Evolutionary conservation across 257 asterid genomes (phyloP).

Genomic region (Ophiorrhiza pumila): DNA sequence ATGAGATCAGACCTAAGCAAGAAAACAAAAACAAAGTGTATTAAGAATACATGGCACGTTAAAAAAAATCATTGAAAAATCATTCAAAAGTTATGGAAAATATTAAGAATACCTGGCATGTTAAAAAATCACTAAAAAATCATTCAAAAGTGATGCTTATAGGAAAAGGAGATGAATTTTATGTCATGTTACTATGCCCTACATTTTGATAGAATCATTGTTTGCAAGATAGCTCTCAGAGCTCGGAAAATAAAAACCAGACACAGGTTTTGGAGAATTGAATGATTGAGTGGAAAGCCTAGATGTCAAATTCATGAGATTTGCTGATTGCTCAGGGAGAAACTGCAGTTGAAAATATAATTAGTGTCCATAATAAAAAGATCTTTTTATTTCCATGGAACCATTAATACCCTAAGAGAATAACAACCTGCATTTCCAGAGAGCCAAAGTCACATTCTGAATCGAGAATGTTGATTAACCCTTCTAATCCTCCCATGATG

Average conservation of each 20-base stretch:
- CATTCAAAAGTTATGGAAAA: too few relatives aligned
- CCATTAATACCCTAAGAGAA: conserved; percentile 29
- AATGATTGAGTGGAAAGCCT: conserved; percentile 66
- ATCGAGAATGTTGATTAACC: conserved; percentile 92
- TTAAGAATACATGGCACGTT: conserved; percentile 1
- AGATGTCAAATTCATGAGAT: conserved; percentile 90
- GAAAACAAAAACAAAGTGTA: conserved; percentile 14
- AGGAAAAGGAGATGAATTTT: conserved; percentile 7
- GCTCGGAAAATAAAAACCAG: conserved; percentile 90
- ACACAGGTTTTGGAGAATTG: conserved; percentile 76
- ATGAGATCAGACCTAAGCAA: conserved; percentile 61
- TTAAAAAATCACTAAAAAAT: too few relatives aligned
- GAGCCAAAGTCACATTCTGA: conserved; percentile 99
- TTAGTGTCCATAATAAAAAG: conserved; percentile 26
- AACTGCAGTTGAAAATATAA: conserved; percentile 58
- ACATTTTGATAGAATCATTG: conserved; percentile 86
- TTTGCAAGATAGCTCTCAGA: conserved; percentile 92
- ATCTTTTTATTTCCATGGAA: conserved; percentile 15
- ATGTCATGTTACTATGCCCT: conserved; percentile 21
- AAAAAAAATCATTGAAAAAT: not conserved
- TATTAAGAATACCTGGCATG: not conserved
- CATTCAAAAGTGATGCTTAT: not conserved
- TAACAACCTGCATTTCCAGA: conserved; percentile 87
- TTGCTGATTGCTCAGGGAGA: conserved; percentile 97
- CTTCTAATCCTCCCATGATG: conserved; percentile 98